These are phyloP conservation scores for cucumber (Cucumis sativus) DNA, from an alignment of 306 rosid species.

Conservation along the genomic window Cucumber_9930_V3 NC_026661.2:18698501-18699000, in stretches of 20 bases:
- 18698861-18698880: background rate
- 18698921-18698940: constrained; percentile 55
- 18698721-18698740: constrained; percentile 20
- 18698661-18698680: background rate
- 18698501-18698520: constrained; percentile 91
- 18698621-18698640: constrained; percentile 99
- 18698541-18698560: constrained; percentile 62
- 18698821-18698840: constrained; percentile 58
- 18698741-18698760: constrained; percentile 77
- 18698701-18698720: background rate
- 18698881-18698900: background rate
- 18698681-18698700: background rate
- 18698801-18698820: constrained; percentile 72
- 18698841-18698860: background rate
- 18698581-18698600: constrained; percentile 64
- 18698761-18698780: constrained; percentile 67
- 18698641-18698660: constrained; percentile 61
- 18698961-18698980: constrained; percentile 64
- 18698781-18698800: constrained; percentile 65
- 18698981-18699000: constrained; percentile 90
- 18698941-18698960: constrained; percentile 63
- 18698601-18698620: constrained; percentile 72
- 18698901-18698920: constrained; percentile 21
- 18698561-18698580: constrained; percentile 73
- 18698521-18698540: constrained; percentile 95